Conservation (phyloP, 2,329 filamentous ascomycete species). For the Colletotrichum coccodes region DNA sequence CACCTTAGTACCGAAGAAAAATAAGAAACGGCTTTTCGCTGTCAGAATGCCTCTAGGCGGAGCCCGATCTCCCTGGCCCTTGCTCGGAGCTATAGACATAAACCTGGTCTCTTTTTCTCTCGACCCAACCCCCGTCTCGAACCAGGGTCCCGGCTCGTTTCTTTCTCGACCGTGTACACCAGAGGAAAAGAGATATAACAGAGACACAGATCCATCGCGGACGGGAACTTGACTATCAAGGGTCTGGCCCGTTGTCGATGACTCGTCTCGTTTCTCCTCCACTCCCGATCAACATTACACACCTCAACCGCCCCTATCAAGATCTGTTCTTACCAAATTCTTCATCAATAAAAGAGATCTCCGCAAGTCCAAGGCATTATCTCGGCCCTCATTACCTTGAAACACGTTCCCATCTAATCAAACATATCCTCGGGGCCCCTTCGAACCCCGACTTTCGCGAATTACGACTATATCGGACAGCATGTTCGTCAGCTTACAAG, state of each 20-base stretch:
- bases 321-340: slow-evolving; percentile 13
- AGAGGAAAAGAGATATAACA: slow-evolving; percentile 33
- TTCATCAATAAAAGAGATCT: slow-evolving; percentile 23
- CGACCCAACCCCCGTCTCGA: slow-evolving; percentile 9
- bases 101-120: slow-evolving; percentile 13
- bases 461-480: not conserved
- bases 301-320: slow-evolving; percentile 7
- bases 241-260: slow-evolving; percentile 35
- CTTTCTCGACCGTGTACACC: slow-evolving; percentile 15
- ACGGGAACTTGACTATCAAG: slow-evolving; percentile 30
- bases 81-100: slow-evolving; percentile 23
- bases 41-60: slow-evolving; percentile 29
- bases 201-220: slow-evolving; percentile 32
- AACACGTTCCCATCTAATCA: not conserved
- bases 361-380: not conserved
- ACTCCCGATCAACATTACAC: slow-evolving; percentile 14
- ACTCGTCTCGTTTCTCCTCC: slow-evolving; percentile 31
- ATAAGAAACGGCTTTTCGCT: slow-evolving; percentile 34
- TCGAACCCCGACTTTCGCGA: not conserved
- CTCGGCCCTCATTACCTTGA: not conserved
- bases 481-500: slow-evolving; percentile 31
- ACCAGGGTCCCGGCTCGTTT: slow-evolving; percentile 29
- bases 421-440: not conserved
- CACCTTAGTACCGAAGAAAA: slow-evolving; percentile 22
- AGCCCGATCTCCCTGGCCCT: slow-evolving; percentile 32